Base-by-base conservation (phyloP, 768 basidiomycete genomes). In the Suillus plorans region DNA sequence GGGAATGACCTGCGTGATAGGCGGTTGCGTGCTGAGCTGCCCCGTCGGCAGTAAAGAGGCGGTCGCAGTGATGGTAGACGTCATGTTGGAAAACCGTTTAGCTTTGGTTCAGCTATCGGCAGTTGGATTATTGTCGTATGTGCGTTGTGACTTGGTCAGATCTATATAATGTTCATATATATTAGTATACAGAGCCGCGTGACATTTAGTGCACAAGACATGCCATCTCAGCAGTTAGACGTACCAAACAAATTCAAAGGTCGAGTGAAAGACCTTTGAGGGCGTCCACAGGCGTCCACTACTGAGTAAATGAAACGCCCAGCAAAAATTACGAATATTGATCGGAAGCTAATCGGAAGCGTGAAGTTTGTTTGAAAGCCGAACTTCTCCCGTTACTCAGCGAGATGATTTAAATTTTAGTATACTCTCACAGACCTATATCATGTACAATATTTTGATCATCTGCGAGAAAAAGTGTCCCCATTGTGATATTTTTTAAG, bases 1-100 rank as follows among this genome's bases (percentile, higher is more conserved):
- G 6, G 74, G 74, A 8, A 75, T 61, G 22, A 76, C 44, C 13
- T 64, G 60, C 34, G 65, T 57, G 25, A 76, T 75, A 20, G 74
- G 74, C 20, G 74, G 74, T 16, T 64, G 58, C 9, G 62, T 47
- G 13, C 12, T 62, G 44, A 28, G 31, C 16, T 59, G 57, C 25
- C 25, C 57, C 25, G 57, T 25, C 2, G 66, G 18, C 31, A 60
- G n/a, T 10, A 47, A 39, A 34, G 66, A n/a, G 2, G 45, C 64
- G 5, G 58, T 53, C 10, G 65, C n/a, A 3, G 50, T 63, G 20
- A 37, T 20, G 31, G 25, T 49, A 10, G 28, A 53, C 9, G 18
- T 14, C 63, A 55, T 49, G 25, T 31, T 20, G 20, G 8, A 28
- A 16, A 52, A 9, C 50, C 25, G 52, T 53, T 53, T 28, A 18